Base-by-base conservation (phyloP, 768 basidiomycete species). In the Tricholomella constricta region DNA sequence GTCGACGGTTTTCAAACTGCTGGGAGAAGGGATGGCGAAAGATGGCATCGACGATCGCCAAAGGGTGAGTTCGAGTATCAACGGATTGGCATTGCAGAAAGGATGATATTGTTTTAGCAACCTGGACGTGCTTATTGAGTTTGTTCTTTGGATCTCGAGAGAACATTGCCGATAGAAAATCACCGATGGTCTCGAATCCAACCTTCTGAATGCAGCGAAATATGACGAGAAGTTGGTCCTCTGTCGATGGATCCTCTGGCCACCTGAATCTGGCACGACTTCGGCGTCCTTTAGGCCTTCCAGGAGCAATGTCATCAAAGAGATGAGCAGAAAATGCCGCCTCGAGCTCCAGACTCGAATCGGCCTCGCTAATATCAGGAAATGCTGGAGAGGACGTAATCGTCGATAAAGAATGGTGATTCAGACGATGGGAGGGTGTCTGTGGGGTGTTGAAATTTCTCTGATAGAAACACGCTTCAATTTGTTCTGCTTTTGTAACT, bases 201-300 rank as follows among this genome's bases (percentile, higher is more conserved):
- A 25, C 44, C 11, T 45, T 45, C 44, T 45, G 27, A 20, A 45
- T 45, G 44, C 44, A 45, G 27, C 44, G n/a, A n/a, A 45, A 25
- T 15, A 45, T 25, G 19, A 45, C 44, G 11, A 45, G 44, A 31
- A 45, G 44, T 25, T 14, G 15, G 25, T 45, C 44, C 19, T 47
- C 45, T 19, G 15, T 25, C 7, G 31, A 34, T 7, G 35, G 32
- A 47, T 47, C 45, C 20, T 31, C 35, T 32, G 45, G 45, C 45
- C 32, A 47, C n/a, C 23, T 34, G 17, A 47, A 35, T 1, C 17
- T n/a, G 14, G 32, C 17, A 35, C 45, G 19, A 27, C 32, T 47
- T 47, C 19, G 31, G 19, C 15, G 17, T 17, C 17, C 15, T 38
- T 11, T 22, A 5, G 17, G 17, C 2, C 15, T n/a, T 4, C 19